Evolutionary conservation across 345 rosid species (phyloP), one percentile per base, ranked within the genome.

Genomic region (Reutealis trisperma): DNA sequence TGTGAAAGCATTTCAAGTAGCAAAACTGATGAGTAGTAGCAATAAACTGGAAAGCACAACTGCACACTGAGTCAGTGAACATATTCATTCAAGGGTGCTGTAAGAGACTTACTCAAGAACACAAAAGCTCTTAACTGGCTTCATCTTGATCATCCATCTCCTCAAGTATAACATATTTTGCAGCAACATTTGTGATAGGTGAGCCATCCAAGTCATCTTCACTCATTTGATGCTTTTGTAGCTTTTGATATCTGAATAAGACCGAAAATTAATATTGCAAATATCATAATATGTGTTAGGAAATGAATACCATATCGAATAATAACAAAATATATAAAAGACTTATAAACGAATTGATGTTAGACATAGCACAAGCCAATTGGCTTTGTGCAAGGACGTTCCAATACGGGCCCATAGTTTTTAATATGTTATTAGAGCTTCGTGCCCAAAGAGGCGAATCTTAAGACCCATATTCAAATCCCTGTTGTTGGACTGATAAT

Each of bases 121-220:
- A 59, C 45, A 51, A 8, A 54, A 65, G 79, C 58, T 16, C 60
- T 89, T 86, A 87, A 65, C 74, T 74, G 24, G 32, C 80, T 75
- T 87, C 84, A 22, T 88, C 98, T 71, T 75, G 85, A 83, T 90
- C 98, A 74, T 93, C 93, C 85, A 83, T 81, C 85, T 93, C 97
- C 84, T 95, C 97, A 41, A 95, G 92, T 80, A 93, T 96, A 76
- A 91, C 96, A 83, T 96, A 96, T 81, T 90, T 93, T 0, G 89
- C 88, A 47, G 87, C 80, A 78, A 71, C 81, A 70, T 75, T 85
- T 61, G 80, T 73, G n/a, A 74, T 30, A 10, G 81, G 73, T 7
- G 80, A 71, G 67, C 76, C 77, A 0, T 14, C 68, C 44, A 47
- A 73, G 58, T 83, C 86, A 61, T 80, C 83, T 75, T 82, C 91